Percentiles rank a stretch among this genome's conserved stretches.
Evolutionary conservation across 1,284 basidiomycete species (phyloP).

Genomic region (Ustilago trichophora): DNA sequence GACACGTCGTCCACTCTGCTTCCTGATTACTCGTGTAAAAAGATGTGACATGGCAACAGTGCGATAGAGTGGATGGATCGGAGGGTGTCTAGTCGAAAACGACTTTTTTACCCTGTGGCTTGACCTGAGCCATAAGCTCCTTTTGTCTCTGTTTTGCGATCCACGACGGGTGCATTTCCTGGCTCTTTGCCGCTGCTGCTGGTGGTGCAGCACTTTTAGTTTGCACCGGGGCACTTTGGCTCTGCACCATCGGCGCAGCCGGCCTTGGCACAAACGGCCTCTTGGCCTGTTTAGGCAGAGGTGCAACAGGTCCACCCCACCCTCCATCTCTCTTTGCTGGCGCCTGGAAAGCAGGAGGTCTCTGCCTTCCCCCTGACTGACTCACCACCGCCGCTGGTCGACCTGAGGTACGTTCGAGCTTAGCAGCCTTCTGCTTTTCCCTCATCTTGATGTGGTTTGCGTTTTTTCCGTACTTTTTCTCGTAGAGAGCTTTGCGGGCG

Average conservation of each 20-base stretch:
- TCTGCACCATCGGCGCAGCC: not conserved
- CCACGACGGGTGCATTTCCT: constrained; percentile 59
- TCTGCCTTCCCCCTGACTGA: constrained; percentile 19
- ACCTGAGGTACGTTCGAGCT: too few relatives aligned
- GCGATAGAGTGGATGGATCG: too few relatives aligned
- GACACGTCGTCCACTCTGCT: too few relatives aligned
- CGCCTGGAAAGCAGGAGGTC: constrained; percentile 33
- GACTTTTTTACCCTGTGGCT: constrained; percentile 53
- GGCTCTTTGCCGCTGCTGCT: constrained; percentile 10
- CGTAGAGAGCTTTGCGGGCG: constrained; percentile 94
- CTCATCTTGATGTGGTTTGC: constrained; percentile 80
- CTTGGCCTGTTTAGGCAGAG: constrained; percentile 27
- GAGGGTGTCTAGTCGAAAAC: constrained; percentile 58
- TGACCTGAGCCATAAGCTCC: constrained; percentile 48
- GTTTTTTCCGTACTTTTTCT: constrained; percentile 89
- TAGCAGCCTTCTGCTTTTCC: constrained; percentile 30
- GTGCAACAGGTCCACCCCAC: constrained; percentile 31
- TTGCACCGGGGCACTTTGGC: not conserved
- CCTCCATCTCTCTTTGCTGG: constrained; percentile 32
- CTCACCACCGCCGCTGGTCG: too few relatives aligned
- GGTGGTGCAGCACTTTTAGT: not conserved
- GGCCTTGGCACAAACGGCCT: constrained; percentile 3
- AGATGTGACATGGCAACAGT: too few relatives aligned
- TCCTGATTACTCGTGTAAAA: too few relatives aligned
- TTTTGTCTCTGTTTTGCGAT: constrained; percentile 62